Base-by-base conservation (phyloP, 2,329 filamentous ascomycete genomes). In the Penicillium palitans region DNA sequence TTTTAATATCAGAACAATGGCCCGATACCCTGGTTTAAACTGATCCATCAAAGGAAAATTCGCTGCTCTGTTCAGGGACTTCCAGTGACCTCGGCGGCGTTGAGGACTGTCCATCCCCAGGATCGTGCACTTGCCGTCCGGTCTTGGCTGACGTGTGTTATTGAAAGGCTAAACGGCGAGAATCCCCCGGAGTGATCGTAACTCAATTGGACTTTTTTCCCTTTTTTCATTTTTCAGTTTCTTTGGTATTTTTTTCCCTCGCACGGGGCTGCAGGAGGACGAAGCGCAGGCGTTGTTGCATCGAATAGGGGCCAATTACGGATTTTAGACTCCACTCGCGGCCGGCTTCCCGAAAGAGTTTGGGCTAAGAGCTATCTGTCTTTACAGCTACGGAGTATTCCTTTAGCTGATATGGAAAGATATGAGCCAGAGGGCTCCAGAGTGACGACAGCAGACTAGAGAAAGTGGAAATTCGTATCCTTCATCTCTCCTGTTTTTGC, bases 161-260 rank as follows among this genome's bases (percentile, higher is more conserved):
- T 53, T 49, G 55, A 63, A 62, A 52, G 55, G 55, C 55, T 60
- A 58, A 66, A 62, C 62, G 59, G 62, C 64, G 68, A 69, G 61
- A 67, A 70, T 72, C 68, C 70, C 70, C 69, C 70, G 62, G 70
- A 68, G 65, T 67, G 59, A 69, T 68, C 62, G 47, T 50, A 62
- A 55, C 57, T 53, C 57, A 59, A 61, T 51, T 51, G 27, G 19
- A 21, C 8, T 8, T 15, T 37, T 31, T 24, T 24, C 21, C 5
- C 6, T 8, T 25, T 29, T 24, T 39, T 48, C 9, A 9, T 6
- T 29, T 54, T 45, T 19, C n/a, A 13, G 25, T 33, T 10, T 8
- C 29, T 37, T 41, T 39, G 12, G 19, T 21, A 21, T 27, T 29
- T 21, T 25, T 19, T 33, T 33, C 45, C 45, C 47, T 55, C 58